Evolutionary conservation across 495 filamentous ascomycete species (phyloP).

Genomic region (Immersiella caudata): DNA sequence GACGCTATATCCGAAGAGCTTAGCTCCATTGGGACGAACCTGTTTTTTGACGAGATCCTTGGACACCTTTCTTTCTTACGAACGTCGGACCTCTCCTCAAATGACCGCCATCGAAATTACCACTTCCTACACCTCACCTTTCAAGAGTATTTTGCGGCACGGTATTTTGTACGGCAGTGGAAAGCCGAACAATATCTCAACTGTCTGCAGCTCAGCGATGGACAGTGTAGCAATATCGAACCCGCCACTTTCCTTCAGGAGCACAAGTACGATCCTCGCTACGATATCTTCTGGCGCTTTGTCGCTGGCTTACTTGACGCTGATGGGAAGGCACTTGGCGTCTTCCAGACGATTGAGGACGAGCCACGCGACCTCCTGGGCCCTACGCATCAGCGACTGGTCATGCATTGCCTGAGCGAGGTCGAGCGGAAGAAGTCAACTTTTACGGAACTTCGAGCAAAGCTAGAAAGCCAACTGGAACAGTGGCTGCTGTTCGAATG

Average conservation of each 20-base stretch:
- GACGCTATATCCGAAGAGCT: conserved; percentile 27
- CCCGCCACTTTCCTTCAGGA: conserved; percentile 39
- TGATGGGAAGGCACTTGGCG: conserved; percentile 21
- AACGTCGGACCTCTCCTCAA: conserved; percentile 30
- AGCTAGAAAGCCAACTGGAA: conserved; percentile 29
- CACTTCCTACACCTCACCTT: conserved; percentile 50
- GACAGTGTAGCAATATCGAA: conserved; percentile 6
- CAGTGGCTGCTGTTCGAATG: conserved; percentile 37
- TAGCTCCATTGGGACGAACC: conserved; percentile 11
- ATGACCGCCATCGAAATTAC: conserved; percentile 31
- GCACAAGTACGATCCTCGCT: conserved; percentile 46
- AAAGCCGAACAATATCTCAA: conserved; percentile 26
- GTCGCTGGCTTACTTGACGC: conserved; percentile 44
- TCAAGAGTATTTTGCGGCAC: conserved; percentile 48
- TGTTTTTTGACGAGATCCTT: conserved; percentile 24
- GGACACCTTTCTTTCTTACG: conserved; percentile 41
- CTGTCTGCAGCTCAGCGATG: conserved; percentile 23
- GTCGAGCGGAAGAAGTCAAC: conserved; percentile 15
- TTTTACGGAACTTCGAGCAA: conserved; percentile 22
- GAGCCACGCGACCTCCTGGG: conserved; percentile 46
- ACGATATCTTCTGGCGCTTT: conserved; percentile 52
- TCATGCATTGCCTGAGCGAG: conserved; percentile 49
- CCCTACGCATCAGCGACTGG: conserved; percentile 42
- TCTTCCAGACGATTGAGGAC: conserved; percentile 42
- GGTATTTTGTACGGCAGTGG: conserved; percentile 49